These are phyloP conservation scores for Senecio squalidus DNA, from an alignment of 140 eudicot species.

Conservation along the genomic window DNA sequence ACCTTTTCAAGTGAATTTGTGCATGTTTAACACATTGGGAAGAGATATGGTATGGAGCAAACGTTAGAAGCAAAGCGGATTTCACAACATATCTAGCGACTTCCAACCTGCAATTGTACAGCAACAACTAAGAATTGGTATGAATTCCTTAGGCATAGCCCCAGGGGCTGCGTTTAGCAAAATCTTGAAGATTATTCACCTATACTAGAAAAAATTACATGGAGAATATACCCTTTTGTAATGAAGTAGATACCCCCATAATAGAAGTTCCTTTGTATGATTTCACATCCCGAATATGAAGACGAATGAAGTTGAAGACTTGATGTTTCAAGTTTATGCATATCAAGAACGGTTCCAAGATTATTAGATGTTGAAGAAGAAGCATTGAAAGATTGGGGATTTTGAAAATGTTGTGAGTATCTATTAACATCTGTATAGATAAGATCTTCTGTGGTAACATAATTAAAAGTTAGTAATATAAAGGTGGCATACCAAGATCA, in stretches of 20 bases:
- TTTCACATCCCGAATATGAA: constrained; percentile 37
- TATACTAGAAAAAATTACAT: not conserved
- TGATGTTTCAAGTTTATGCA: constrained; percentile 21
- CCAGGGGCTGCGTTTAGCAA: too few relatives aligned
- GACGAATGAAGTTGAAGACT: constrained; percentile 22
- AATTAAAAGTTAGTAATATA: constrained; percentile 3
- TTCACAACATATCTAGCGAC: constrained; percentile 51
- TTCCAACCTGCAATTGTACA: constrained; percentile 57
- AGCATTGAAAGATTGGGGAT: constrained; percentile 18
- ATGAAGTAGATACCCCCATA: constrained; percentile 43
- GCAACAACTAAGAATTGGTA: constrained; percentile 5
- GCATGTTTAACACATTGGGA: constrained; percentile 30
- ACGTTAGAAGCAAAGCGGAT: constrained; percentile 42
- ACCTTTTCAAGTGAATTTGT: constrained; percentile 47
- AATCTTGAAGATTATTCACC: too few relatives aligned
- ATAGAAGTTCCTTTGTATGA: constrained; percentile 33
- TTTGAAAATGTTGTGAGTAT: constrained; percentile 35
- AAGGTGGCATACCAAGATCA: not conserved
- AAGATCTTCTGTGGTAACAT: constrained; percentile 58
- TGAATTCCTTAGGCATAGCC: too few relatives aligned
- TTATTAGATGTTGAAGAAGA: constrained; percentile 31
- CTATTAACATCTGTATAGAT: constrained; percentile 43
- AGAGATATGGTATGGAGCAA: constrained; percentile 53
- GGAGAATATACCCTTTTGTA: constrained; percentile 54
- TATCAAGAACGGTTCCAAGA: constrained; percentile 25